Evolutionary conservation across 495 filamentous ascomycete genomes (phyloP).

Genomic region (Penicillium lividum): DNA sequence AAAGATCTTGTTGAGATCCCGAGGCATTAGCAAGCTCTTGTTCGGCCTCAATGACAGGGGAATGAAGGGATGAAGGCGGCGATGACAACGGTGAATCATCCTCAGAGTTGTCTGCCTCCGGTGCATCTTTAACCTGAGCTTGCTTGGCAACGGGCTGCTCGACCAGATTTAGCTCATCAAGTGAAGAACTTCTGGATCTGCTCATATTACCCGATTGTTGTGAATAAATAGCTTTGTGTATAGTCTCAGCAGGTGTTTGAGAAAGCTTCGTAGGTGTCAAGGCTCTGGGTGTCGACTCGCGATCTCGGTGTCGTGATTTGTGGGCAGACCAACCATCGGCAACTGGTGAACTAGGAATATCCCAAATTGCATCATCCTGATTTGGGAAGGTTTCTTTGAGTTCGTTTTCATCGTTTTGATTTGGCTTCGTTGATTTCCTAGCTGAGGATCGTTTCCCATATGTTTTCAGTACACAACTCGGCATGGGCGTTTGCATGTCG

Average conservation of each 20-base stretch:
- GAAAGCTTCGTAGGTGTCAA: not conserved
- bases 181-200: conserved; percentile 24
- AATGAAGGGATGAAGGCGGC: conserved; percentile 33
- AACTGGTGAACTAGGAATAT: conserved; percentile 23
- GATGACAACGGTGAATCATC: conserved; percentile 49
- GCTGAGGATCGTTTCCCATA: conserved; percentile 19
- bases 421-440: conserved; percentile 6
- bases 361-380: conserved; percentile 22
- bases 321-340: conserved; percentile 1
- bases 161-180: conserved; percentile 36
- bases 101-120: conserved; percentile 9
- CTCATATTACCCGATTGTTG: not conserved
- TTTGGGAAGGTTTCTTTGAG: not conserved
- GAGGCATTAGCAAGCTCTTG: not conserved
- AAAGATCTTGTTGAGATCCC: conserved; percentile 9
- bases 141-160: not conserved
- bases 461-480: conserved; percentile 8
- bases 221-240: not conserved
- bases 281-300: conserved; percentile 13
- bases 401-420: not conserved
- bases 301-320: conserved; percentile 11
- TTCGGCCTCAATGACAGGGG: conserved; percentile 1
- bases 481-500: not conserved
- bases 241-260: not conserved
- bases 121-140: not conserved